Evolutionary conservation across 1,139 yeast genomes (phyloP).

Genomic region (Debaryomyces coudertii): DNA sequence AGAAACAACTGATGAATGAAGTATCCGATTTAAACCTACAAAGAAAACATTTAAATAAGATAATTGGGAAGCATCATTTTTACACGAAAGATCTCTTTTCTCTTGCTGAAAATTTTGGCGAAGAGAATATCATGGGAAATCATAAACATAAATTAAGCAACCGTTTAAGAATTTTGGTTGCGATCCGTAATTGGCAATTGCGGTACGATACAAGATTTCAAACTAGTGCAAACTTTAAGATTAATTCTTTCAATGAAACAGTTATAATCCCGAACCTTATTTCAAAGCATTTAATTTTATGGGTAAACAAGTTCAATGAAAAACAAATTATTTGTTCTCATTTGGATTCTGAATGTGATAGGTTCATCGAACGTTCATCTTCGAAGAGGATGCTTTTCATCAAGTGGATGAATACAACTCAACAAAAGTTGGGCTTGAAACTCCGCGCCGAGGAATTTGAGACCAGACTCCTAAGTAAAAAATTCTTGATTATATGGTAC

Average conservation of each 20-base stretch:
- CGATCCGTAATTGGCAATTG: conserved; percentile 24
- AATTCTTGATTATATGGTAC: conserved; percentile 38
- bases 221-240: conserved; percentile 18
- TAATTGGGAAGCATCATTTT: conserved; percentile 8
- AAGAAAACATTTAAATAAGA: conserved; percentile 22
- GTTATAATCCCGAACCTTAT: conserved; percentile 17
- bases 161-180: background rate
- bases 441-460: conserved; percentile 22
- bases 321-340: conserved; percentile 13
- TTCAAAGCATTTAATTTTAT: conserved; percentile 19
- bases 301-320: conserved; percentile 28
- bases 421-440: background rate
- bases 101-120: conserved; percentile 12
- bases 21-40: conserved; percentile 25
- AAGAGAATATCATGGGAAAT: background rate
- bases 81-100: conserved; percentile 5
- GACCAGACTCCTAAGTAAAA: conserved; percentile 28
- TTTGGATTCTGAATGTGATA: conserved; percentile 19
- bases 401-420: conserved; percentile 18
- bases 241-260: conserved; percentile 18
- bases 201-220: conserved; percentile 21
- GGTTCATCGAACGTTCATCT: conserved; percentile 16
- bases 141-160: background rate
- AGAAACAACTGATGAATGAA: conserved; percentile 7
- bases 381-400: conserved; percentile 14